Base-by-base conservation (phyloP, 2,329 filamentous ascomycete genomes). In the Chaetomium olivaceum region DNA sequence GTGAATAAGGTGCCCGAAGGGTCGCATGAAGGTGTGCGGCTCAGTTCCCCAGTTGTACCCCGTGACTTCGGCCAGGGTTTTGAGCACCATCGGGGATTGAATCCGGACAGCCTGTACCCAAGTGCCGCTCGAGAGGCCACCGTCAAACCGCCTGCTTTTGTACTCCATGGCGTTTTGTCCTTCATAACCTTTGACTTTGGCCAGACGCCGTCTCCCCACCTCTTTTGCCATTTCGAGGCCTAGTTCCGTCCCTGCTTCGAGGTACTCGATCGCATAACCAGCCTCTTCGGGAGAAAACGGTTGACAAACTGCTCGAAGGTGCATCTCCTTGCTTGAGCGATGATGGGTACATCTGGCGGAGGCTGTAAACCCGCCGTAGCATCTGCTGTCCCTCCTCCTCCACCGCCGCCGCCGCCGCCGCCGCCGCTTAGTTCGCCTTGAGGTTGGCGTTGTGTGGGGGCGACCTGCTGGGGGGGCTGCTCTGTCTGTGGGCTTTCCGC, bases 221-320 rank as follows among this genome's bases (percentile, higher is more conserved):
- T 59, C 58, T 14, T 25, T 50, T 27, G 58, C 58, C 58, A 59
- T 59, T 19, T 59, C 58, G 8, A 50, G 8, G 58, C 58, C 58
- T 2, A 59, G 43, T 25, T 59, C 43, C 14, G 36, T 51, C 27
- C 58, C 58, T 16, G 58, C 39, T 46, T 59, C 58, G 27, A 59
- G 58, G 19, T 59, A 59, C 27, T 59, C 58, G 58, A 59, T 59
- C 11, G 58, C 58, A 33, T 51, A 59, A 6, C 58, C 23, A 11
- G 21, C 39, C 11, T 59, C 58, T 36, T 59, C 58, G 3, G 58
- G 58, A 4, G 58, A 48, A 19, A 59, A 59, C 58, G 58, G 43
- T 59, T 59, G 39, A 59, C 58, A 36, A 59, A 59, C 25, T 59
- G 58, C 43, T 50, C 58, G 25, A 59, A 51, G 11, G 39, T 59